phyloP scores from a whole-genome alignment of 331 rosid species.

The Malus hybrid region DNA sequence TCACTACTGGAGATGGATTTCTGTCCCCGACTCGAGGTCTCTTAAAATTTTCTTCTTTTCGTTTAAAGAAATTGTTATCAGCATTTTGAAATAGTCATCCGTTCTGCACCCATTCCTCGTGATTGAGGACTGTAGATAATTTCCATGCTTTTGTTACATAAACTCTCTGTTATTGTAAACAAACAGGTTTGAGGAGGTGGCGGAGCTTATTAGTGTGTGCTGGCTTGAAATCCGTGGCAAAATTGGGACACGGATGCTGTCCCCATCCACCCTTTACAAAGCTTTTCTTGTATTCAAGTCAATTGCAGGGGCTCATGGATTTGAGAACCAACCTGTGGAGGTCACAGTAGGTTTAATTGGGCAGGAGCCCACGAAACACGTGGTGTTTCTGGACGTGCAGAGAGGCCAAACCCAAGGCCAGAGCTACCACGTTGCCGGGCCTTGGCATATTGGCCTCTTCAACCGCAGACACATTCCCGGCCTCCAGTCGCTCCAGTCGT shows the following conservation, averaged over 20 bases:
- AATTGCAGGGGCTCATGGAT: slow-evolving; percentile 17
- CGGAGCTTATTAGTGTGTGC: slow-evolving; percentile 32
- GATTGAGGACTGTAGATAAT: too few relatives aligned
- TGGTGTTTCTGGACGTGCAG: slow-evolving; percentile 31
- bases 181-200: slow-evolving; percentile 44
- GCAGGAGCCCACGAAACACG: not conserved
- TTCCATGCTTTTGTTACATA: not conserved
- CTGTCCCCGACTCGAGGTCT: slow-evolving; percentile 27
- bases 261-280: slow-evolving; percentile 34
- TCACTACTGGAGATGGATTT: slow-evolving; percentile 50
- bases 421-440: slow-evolving; percentile 17
- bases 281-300: slow-evolving; percentile 52
- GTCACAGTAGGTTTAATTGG: slow-evolving; percentile 38
- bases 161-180: not conserved
- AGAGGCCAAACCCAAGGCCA: not conserved
- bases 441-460: slow-evolving; percentile 15
- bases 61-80: not conserved
- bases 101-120: not conserved
- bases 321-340: slow-evolving; percentile 13
- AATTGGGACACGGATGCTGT: slow-evolving; percentile 28
- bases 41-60: not conserved
- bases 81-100: not conserved
- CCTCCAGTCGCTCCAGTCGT: not conserved
- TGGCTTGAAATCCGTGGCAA: slow-evolving; percentile 49
- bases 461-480: not conserved